Base-by-base conservation (phyloP, 2,329 filamentous ascomycete species). In the Calonectria crousiana region DNA sequence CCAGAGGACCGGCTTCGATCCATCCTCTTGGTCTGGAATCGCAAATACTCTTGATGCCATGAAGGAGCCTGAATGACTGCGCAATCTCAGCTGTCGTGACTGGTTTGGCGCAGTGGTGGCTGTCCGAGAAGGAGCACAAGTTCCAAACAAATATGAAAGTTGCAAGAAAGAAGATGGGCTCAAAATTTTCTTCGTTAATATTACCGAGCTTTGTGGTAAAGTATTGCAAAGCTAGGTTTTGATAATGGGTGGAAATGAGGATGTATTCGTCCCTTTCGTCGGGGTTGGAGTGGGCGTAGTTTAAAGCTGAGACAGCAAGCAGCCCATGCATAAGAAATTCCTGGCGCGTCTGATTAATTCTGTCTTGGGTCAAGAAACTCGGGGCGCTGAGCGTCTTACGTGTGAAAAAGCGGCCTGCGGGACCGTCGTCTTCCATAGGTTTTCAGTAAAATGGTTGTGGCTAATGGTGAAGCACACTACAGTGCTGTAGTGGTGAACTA, bases 251-350 rank as follows among this genome's bases (percentile, higher is more conserved):
- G 10, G 75, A 77, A 36, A 76, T 47, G 3, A 77, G 30, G 2
- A 53, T 23, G 38, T 77, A 77, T 13, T 77, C 75, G n/a, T 64
- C 67, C 34, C 69, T 67, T 18, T 76, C 36, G 1, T 73, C 56
- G 4, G 75, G 74, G 28, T 77, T 67, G 2, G 41, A 58, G 11
- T 69, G 67, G 3, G 75, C 74, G 34, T 74, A 77, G 28, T 76
- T 72, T 5, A 71, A 36, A 1, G 75, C 75, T 0, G 75, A 77
- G 1, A 77, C 32, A 11, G 74, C 69, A 4, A 77, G 72, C 2
- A 77, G 30, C 0, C 75, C 75, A 60, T 77, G 64, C 75, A 77
- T 77, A 1, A 77, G 66, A 16, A 76, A 77, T 64, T 76, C 72
- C 75, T 77, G 26, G 26, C n/a, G 38, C 41, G 14, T 30, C 10